Evolutionary conservation across 2,329 filamentous ascomycete genomes (phyloP).

Genomic region (Sphaerulina musiva): DNA sequence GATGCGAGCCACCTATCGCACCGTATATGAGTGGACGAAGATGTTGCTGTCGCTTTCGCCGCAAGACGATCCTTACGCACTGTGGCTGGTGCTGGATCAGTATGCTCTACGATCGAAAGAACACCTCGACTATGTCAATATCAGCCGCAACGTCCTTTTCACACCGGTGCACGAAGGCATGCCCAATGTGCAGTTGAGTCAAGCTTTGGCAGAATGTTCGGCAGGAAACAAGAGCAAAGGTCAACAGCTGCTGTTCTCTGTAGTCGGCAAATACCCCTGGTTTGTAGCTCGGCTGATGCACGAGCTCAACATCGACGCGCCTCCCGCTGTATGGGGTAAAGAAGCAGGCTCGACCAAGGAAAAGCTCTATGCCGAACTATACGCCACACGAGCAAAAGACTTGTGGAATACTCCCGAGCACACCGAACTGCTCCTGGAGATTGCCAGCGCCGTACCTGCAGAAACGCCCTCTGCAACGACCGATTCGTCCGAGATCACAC

Average conservation of each 20-base stretch:
- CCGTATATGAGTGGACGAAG: constrained; percentile 89
- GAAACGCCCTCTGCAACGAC: constrained; percentile 39
- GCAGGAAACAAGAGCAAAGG: constrained; percentile 60
- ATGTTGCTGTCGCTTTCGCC: constrained; percentile 69
- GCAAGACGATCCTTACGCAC: constrained; percentile 70
- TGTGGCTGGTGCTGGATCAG: constrained; percentile 74
- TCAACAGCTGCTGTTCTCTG: constrained; percentile 56
- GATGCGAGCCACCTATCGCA: constrained; percentile 88
- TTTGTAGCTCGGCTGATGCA: constrained; percentile 74
- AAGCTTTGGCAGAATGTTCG: constrained; percentile 69
- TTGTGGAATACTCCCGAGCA: constrained; percentile 77
- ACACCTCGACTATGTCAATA: constrained; percentile 65
- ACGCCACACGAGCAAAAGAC: constrained; percentile 69
- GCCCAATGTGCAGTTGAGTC: constrained; percentile 67
- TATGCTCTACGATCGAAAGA: constrained; percentile 77
- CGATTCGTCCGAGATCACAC: constrained; percentile 37
- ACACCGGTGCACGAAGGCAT: constrained; percentile 48
- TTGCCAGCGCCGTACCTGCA: constrained; percentile 50
- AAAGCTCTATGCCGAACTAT: constrained; percentile 66
- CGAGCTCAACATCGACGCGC: constrained; percentile 68
- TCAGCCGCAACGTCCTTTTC: constrained; percentile 52
- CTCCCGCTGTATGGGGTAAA: constrained; percentile 76
- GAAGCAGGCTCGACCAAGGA: constrained; percentile 59
- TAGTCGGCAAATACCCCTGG: constrained; percentile 75
- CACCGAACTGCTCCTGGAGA: constrained; percentile 61